Evolutionary conservation across 768 basidiomycete genomes (phyloP), one percentile per base, ranked within the genome.

Genomic region (Steccherinum ochraceum): DNA sequence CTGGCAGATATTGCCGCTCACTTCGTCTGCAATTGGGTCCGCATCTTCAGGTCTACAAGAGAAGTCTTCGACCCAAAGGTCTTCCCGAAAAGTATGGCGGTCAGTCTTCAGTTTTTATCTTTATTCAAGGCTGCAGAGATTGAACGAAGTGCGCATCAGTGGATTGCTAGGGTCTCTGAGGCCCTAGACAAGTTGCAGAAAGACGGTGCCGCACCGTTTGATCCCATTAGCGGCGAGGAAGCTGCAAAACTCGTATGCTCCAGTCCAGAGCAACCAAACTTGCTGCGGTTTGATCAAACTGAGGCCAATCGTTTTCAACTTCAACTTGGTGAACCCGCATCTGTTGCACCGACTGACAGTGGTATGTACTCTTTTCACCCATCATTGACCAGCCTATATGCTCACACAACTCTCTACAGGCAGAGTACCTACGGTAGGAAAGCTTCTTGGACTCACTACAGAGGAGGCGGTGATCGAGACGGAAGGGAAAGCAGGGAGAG

Each of bases 1-100:
- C 62, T 80, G 20, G 76, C 73, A 4, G 82, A 84, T 58, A 61
- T 82, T 26, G 72, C 77, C 2, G 67, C 76, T 5, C 73, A 81
- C 52, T 78, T 79, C 54, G 58, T 76, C 3, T 64, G 74, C 52
- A 58, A 61, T 5, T 83, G 80, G 80, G 58, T 70, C 25, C 64
- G 63, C 24, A 40, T 45, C 12, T 72, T 77, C 60, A 67, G 56
- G 24, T 61, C 63, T 10, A 61, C 70, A 18, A 59, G 66, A 35
- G 57, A 63, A 7, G 57, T 80, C 7, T 72, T 74, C 49, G 70
- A 76, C 46, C 51, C 60, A 12, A 49, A 54, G 3, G 58, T 58
- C 3, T 72, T 75, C 55, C 77, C 79, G 11, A 56, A 66, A 19
- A 66, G 69, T 4, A 48, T 74, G n/a, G 62, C 69, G 51, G 79